Evolutionary conservation across 2,329 filamentous ascomycete genomes (phyloP).

Genomic region (Ascochyta rabiei): DNA sequence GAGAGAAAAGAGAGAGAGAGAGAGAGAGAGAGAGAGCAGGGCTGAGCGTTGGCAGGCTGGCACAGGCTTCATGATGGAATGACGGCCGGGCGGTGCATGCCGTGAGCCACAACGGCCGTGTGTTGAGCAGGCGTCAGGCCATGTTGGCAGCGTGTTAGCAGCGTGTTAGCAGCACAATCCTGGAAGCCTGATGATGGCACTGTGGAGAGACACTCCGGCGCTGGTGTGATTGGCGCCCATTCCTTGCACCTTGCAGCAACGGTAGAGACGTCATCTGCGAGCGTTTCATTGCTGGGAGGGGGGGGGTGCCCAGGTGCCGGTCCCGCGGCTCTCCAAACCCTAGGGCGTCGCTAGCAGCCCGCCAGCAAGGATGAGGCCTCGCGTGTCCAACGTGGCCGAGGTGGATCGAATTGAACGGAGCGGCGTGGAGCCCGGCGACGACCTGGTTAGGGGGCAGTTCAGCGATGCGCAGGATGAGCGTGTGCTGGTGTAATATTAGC

Average conservation of each 20-base stretch:
- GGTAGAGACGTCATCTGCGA: conserved; percentile 28
- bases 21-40: too few relatives aligned
- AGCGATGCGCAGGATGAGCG: conserved; percentile 16
- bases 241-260: conserved; percentile 6
- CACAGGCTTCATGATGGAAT: too few relatives aligned
- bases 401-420: conserved; percentile 20
- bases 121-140: conserved; percentile 8
- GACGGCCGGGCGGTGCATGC: conserved; percentile 23
- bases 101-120: conserved; percentile 10
- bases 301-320: conserved; percentile 14
- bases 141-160: background rate
- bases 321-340: conserved; percentile 19
- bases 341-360: conserved; percentile 20
- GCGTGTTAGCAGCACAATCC: conserved; percentile 2
- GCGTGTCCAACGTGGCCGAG: conserved; percentile 10
- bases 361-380: conserved; percentile 18
- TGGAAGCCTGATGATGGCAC: conserved; percentile 23
- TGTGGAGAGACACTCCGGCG: conserved; percentile 15
- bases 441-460: conserved; percentile 16
- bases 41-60: conserved; percentile 11
- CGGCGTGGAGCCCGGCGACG: conserved; percentile 21
- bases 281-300: conserved; percentile 22
- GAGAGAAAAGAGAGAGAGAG: too few relatives aligned
- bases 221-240: conserved; percentile 21
- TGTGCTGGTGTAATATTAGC: conserved; percentile 17